A percentile compares a stretch with the other conserved stretches of the same genome.
Conservation (phyloP, 176 grass and related monocot species). For the Pontederia paniculata region DNA sequence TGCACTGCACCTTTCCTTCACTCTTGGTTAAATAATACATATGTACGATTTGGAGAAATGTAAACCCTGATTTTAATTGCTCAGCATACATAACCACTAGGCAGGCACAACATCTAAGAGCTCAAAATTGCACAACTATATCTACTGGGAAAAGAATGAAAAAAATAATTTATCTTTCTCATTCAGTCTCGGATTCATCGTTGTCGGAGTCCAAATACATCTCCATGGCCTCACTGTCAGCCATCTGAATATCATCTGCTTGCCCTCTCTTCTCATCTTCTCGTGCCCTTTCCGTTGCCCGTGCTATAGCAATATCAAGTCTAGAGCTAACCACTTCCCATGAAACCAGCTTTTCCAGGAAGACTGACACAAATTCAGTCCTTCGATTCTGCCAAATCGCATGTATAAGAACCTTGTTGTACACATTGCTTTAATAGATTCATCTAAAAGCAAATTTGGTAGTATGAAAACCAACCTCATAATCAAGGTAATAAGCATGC, state of each 20-base stretch:
- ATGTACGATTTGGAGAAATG: no score
- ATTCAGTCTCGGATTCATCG: slow-evolving; percentile 6
- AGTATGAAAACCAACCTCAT: slow-evolving; percentile 48
- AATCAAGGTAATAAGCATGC: slow-evolving; percentile 90
- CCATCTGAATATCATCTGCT: background rate
- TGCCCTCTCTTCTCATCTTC: slow-evolving; percentile 4
- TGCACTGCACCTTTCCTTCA: no score
- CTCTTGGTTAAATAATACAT: no score
- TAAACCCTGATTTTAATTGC: no score
- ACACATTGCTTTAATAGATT: background rate
- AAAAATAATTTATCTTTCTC: background rate
- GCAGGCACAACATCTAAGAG: no score
- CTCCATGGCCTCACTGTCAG: background rate
- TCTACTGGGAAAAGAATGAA: background rate
- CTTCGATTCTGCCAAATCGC: slow-evolving; percentile 45
- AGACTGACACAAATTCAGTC: slow-evolving; percentile 50
- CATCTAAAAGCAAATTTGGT: background rate
- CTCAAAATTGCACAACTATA: no score
- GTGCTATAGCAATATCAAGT: slow-evolving; percentile 31
- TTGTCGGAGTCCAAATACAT: slow-evolving; percentile 8
- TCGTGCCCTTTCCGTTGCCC: slow-evolving; percentile 27
- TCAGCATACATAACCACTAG: no score
- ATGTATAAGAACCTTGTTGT: background rate
- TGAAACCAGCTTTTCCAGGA: slow-evolving; percentile 80
- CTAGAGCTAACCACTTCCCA: slow-evolving; percentile 61